phyloP scores from a whole-genome alignment of 306 rosid genomes.

The Fragaria ananassa region DNA sequence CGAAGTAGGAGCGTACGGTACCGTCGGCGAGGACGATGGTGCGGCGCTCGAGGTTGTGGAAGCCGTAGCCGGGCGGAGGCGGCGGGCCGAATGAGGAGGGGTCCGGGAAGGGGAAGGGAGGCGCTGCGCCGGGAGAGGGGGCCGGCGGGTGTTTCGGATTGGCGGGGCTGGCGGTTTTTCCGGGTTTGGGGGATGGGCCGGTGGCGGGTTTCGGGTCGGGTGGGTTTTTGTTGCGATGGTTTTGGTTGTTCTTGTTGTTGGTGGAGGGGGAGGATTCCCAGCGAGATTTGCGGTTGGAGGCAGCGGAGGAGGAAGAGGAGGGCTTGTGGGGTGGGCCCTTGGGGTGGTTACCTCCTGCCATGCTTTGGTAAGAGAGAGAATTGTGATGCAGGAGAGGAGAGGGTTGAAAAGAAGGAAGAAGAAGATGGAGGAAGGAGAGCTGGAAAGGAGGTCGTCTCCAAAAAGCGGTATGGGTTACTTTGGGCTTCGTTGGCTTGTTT shows the following conservation, averaged over 20 bases:
- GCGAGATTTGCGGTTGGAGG: slow-evolving; percentile 67
- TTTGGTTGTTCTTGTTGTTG: not conserved
- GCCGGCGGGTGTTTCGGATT: slow-evolving; percentile 16
- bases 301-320: slow-evolving; percentile 37
- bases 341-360: slow-evolving; percentile 75
- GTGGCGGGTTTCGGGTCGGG: slow-evolving; percentile 36
- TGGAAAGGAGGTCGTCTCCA: too few relatives aligned
- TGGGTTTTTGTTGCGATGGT: slow-evolving; percentile 25
- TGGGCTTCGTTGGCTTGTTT: too few relatives aligned
- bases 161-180: slow-evolving; percentile 22
- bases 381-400: not conserved
- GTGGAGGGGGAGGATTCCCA: slow-evolving; percentile 58
- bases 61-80: slow-evolving; percentile 85
- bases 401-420: too few relatives aligned
- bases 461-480: too few relatives aligned
- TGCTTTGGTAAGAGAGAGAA: slow-evolving; percentile 17
- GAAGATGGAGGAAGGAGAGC: too few relatives aligned
- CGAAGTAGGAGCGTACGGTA: slow-evolving; percentile 81
- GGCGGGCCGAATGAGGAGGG: slow-evolving; percentile 61
- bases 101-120: slow-evolving; percentile 44
- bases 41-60: slow-evolving; percentile 98
- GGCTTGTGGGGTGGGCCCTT: slow-evolving; percentile 42
- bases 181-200: slow-evolving; percentile 37
- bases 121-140: slow-evolving; percentile 32
- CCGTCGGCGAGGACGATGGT: slow-evolving; percentile 87